A percentile compares a stretch with the other conserved stretches of the same genome.
phyloP scores from a whole-genome alignment of 108 stramenopile genomes.

The Aurantiochytrium sp. region DNA sequence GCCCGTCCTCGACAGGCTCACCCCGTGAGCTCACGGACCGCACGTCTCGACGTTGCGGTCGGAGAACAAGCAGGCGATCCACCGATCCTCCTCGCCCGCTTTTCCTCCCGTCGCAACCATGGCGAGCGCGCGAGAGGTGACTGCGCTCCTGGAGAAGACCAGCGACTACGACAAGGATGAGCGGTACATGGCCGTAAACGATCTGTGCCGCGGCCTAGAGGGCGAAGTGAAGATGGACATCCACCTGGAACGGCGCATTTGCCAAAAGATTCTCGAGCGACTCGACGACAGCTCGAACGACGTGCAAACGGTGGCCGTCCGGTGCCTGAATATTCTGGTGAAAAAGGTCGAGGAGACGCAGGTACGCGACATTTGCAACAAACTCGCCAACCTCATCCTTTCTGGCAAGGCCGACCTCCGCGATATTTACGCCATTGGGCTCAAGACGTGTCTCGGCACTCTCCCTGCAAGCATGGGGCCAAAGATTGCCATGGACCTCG shows the following conservation, averaged over 20 bases:
- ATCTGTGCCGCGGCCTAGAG: conserved; percentile 76
- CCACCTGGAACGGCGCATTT: not conserved
- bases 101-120: not conserved
- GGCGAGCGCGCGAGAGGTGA: not conserved
- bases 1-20: too few relatives aligned
- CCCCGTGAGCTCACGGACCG: too few relatives aligned
- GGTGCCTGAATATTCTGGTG: not conserved
- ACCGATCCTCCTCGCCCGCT: too few relatives aligned
- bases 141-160: not conserved
- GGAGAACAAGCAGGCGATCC: too few relatives aligned
- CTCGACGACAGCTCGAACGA: not conserved
- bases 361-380: conserved; percentile 46
- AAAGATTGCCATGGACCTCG: conserved; percentile 61
- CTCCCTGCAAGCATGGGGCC: conserved; percentile 75
- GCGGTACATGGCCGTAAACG: conserved; percentile 96
- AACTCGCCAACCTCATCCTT: conserved; percentile 77
- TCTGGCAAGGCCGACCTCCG: conserved; percentile 83
- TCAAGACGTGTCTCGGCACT: conserved; percentile 86
- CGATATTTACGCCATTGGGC: conserved; percentile 94
- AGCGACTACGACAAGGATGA: conserved; percentile 59
- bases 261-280: not conserved
- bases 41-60: too few relatives aligned
- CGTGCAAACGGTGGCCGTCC: not conserved
- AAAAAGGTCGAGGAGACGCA: not conserved
- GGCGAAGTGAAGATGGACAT: conserved; percentile 42